Evolutionary conservation across 164 flowering plant genomes (phyloP).

Genomic region (Akebia trifoliata): DNA sequence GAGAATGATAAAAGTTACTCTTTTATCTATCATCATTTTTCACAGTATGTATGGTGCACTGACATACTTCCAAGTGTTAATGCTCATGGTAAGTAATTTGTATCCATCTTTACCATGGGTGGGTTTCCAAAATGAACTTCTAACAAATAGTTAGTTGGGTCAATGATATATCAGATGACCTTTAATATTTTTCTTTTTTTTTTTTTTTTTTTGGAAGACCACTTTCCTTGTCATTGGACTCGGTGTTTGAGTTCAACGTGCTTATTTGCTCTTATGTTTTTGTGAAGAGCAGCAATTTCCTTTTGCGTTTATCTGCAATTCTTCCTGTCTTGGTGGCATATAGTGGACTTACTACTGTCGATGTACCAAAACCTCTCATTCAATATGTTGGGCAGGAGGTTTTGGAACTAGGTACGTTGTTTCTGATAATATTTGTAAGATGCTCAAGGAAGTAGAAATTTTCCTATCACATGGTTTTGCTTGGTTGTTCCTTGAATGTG

Average conservation of each 20-base stretch:
- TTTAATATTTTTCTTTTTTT: constrained; percentile 4
- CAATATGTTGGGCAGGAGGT: constrained; percentile 65
- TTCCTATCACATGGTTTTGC: too few relatives aligned
- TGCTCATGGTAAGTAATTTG: too few relatives aligned
- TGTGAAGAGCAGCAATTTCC: constrained; percentile 63
- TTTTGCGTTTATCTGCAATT: constrained; percentile 81
- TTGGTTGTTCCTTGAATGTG: too few relatives aligned
- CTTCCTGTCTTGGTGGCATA: constrained; percentile 95
- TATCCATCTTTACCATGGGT: too few relatives aligned
- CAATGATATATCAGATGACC: too few relatives aligned
- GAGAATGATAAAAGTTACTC: too few relatives aligned
- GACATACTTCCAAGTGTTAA: too few relatives aligned
- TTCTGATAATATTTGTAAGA: constrained; percentile 6
- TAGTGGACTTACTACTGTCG: constrained; percentile 90
- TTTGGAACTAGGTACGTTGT: constrained; percentile 70
- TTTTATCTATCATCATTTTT: too few relatives aligned
- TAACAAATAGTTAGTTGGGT: too few relatives aligned
- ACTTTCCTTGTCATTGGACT: background rate
- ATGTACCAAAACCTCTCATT: constrained; percentile 87
- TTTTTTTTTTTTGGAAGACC: constrained; percentile 2
- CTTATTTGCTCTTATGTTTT: constrained; percentile 15
- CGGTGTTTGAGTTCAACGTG: background rate
- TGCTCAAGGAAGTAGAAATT: too few relatives aligned
- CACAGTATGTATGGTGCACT: too few relatives aligned
- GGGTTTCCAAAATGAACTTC: too few relatives aligned